These are phyloP conservation scores for Cicer chorassanicum DNA, from an alignment of 306 rosid species.

Conservation along the genomic window DNA sequence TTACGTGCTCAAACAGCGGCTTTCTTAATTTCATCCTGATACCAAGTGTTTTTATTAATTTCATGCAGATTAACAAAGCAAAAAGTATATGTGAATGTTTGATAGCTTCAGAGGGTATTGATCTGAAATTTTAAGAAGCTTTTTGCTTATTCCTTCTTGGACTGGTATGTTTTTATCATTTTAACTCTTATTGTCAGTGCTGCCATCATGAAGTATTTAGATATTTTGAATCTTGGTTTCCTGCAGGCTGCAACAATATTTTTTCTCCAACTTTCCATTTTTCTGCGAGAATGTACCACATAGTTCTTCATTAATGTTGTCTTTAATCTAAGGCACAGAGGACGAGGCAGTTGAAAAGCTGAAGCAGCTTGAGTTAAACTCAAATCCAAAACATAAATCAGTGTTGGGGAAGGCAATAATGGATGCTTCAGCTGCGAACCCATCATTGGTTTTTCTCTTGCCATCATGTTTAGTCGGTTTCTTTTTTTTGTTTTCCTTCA, in stretches of 20 bases:
- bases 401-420: slow-evolving; percentile 70
- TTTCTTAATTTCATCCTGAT: slow-evolving; percentile 36
- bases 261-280: slow-evolving; percentile 21
- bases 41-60: slow-evolving; percentile 34
- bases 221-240: slow-evolving; percentile 44
- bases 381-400: slow-evolving; percentile 64
- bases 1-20: slow-evolving; percentile 19
- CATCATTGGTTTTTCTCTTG: slow-evolving; percentile 65
- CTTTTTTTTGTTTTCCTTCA: slow-evolving; percentile 39
- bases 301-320: slow-evolving; percentile 37
- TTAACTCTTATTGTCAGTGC: slow-evolving; percentile 33
- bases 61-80: slow-evolving; percentile 73
- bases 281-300: slow-evolving; percentile 19
- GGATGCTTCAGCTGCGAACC: slow-evolving; percentile 63
- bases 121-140: slow-evolving; percentile 87
- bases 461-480: slow-evolving; percentile 28
- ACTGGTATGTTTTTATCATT: slow-evolving; percentile 57
- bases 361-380: slow-evolving; percentile 68
- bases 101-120: slow-evolving; percentile 76
- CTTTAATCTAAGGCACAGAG: slow-evolving; percentile 71
- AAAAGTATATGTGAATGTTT: slow-evolving; percentile 85
- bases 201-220: slow-evolving; percentile 32
- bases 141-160: slow-evolving; percentile 85
- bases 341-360: slow-evolving; percentile 78
- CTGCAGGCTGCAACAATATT: slow-evolving; percentile 39